A percentile compares a stretch with the other conserved stretches of the same genome.
phyloP scores from a whole-genome alignment of 495 filamentous ascomycete genomes.

The Penicillium ochrochloron region DNA sequence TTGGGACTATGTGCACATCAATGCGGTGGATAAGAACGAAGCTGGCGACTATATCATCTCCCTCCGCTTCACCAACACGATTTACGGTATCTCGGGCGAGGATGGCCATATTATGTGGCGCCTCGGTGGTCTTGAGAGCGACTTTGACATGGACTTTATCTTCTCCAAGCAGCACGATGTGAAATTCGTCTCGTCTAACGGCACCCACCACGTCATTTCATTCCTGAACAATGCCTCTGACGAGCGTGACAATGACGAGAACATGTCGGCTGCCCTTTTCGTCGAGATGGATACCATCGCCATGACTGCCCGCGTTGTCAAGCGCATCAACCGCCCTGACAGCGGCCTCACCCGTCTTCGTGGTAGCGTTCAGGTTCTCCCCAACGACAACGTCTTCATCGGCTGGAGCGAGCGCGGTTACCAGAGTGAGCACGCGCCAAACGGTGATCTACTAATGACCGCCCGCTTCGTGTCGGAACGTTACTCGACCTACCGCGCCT shows the following conservation, averaged over 20 bases:
- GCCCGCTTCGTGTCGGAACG: conserved; percentile 42
- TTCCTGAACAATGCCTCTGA: conserved; percentile 61
- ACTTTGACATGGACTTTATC: conserved; percentile 51
- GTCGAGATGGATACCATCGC: conserved; percentile 53
- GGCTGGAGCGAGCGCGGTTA: conserved; percentile 64
- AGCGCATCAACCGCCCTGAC: conserved; percentile 52
- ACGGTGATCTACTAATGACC: conserved; percentile 57
- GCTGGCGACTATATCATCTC: conserved; percentile 63
- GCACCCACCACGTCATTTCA: conserved; percentile 55
- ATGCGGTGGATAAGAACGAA: conserved; percentile 48
- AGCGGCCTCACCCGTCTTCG: conserved; percentile 59
- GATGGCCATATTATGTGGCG: conserved; percentile 63
- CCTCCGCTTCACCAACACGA: conserved; percentile 57
- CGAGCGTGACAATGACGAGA: conserved; percentile 43
- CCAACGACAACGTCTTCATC: conserved; percentile 58
- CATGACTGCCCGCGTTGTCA: conserved; percentile 50
- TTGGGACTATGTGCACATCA: conserved; percentile 51
- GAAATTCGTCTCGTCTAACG: conserved; percentile 55
- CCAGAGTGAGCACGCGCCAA: conserved; percentile 58
- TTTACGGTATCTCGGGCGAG: conserved; percentile 61
- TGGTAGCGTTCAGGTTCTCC: conserved; percentile 60
- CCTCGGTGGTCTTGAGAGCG: conserved; percentile 52
- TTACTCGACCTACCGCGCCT: conserved; percentile 48
- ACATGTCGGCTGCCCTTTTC: conserved; percentile 56
- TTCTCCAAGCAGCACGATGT: conserved; percentile 68